These are phyloP conservation scores for Arthroderma sp. DNA, from an alignment of 2,329 filamentous ascomycete genomes.

Conservation along the genomic window DNA sequence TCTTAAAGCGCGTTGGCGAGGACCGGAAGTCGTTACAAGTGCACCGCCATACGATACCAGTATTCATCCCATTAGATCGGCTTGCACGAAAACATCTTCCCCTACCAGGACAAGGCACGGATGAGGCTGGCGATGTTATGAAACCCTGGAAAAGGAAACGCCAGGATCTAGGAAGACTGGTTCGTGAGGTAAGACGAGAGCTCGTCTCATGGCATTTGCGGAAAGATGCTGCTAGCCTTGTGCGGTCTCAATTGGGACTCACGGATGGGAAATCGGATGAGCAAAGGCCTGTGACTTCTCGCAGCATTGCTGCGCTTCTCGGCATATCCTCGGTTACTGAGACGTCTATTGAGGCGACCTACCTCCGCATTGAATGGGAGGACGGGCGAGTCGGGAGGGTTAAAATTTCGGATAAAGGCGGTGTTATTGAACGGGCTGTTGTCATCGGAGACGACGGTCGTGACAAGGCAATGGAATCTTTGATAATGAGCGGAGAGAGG, in stretches of 20 bases:
- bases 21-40: conserved; percentile 19
- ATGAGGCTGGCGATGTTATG: conserved; percentile 7
- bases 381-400: conserved; percentile 33
- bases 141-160: conserved; percentile 15
- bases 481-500: conserved; percentile 22
- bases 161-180: conserved; percentile 26
- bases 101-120: conserved; percentile 9
- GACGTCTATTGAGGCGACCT: conserved; percentile 27
- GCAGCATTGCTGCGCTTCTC: conserved; percentile 11
- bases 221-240: conserved; percentile 22
- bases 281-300: neutral
- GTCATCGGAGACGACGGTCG: conserved; percentile 29
- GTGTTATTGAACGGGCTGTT: conserved; percentile 27
- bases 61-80: conserved; percentile 28
- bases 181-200: conserved; percentile 28
- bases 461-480: conserved; percentile 24
- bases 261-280: conserved; percentile 6
- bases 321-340: conserved; percentile 25
- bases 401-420: conserved; percentile 28
- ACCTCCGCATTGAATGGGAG: conserved; percentile 31
- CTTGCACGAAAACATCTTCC: conserved; percentile 26
- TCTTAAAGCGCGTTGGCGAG: conserved; percentile 19
- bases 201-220: conserved; percentile 31
- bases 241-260: conserved; percentile 22
- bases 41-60: conserved; percentile 33